Conservation (phyloP, 1,284 basidiomycete genomes). For the Ganoderma sinense region DNA sequence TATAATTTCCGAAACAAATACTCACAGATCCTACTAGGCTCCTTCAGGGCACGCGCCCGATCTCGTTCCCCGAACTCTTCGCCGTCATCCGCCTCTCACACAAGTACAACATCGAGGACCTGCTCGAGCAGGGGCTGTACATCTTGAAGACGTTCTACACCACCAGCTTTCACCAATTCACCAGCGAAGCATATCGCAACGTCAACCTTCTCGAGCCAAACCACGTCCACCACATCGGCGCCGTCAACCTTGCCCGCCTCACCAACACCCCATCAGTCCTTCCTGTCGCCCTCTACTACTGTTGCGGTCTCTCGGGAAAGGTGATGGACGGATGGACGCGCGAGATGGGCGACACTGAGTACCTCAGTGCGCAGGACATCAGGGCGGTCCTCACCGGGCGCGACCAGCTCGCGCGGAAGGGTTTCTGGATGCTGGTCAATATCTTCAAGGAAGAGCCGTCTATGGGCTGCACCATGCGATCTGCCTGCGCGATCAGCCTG, state of each 20-base stretch:
- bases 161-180: background rate
- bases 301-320: background rate
- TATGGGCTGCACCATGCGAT: background rate
- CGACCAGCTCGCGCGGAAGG: background rate
- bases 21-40: background rate
- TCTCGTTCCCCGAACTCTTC: background rate
- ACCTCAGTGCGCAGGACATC: background rate
- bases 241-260: constrained; percentile 6
- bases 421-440: background rate
- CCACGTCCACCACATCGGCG: background rate
- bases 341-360: background rate
- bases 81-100: constrained; percentile 15
- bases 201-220: background rate
- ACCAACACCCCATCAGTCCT: constrained; percentile 1
- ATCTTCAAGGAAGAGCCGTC: background rate
- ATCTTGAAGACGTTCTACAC: background rate
- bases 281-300: background rate
- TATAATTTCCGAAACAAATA: background rate
- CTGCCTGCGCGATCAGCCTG: background rate
- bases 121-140: background rate
- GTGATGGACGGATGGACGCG: background rate
- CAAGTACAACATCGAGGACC: constrained; percentile 19
- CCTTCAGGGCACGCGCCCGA: background rate
- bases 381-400: background rate
- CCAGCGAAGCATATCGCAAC: background rate